phyloP scores from a whole-genome alignment of 139 green algal species.

The Chloropicon primus region DNA sequence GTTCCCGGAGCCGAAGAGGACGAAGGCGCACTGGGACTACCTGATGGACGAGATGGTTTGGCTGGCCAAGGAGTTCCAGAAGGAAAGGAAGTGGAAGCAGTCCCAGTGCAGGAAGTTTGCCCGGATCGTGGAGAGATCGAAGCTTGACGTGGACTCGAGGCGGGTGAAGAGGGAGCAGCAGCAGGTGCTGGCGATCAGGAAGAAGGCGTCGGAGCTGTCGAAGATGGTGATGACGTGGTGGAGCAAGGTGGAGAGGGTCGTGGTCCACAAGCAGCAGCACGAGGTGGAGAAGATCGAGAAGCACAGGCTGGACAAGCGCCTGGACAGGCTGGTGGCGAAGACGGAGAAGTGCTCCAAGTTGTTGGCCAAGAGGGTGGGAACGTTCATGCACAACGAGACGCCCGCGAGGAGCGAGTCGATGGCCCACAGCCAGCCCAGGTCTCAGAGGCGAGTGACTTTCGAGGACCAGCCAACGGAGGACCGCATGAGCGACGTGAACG shows the following conservation, averaged over 20 bases:
- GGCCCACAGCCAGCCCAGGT: neutral
- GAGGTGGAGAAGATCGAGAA: slow-evolving; percentile 47
- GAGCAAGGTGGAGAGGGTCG: slow-evolving; percentile 76
- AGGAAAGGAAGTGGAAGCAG: slow-evolving; percentile 60
- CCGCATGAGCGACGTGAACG: neutral
- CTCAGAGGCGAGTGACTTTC: neutral
- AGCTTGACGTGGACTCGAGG: slow-evolving; percentile 56
- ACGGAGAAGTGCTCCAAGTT: slow-evolving; percentile 80
- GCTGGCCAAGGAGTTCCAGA: slow-evolving; percentile 81
- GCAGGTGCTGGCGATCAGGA: neutral
- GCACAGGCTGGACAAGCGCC: slow-evolving; percentile 57
- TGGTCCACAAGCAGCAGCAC: slow-evolving; percentile 56
- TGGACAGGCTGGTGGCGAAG: slow-evolving; percentile 86
- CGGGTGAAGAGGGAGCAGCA: neutral
- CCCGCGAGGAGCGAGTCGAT: neutral
- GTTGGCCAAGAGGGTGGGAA: slow-evolving; percentile 55
- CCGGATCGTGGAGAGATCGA: slow-evolving; percentile 32
- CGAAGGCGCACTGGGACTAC: slow-evolving; percentile 71
- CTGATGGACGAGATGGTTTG: slow-evolving; percentile 91
- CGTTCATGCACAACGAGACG: neutral
- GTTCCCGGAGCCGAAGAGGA: neutral
- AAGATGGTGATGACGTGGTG: slow-evolving; percentile 69
- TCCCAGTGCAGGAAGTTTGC: slow-evolving; percentile 50
- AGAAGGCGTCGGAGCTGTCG: neutral
- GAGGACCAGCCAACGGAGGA: neutral